These are phyloP conservation scores for Ustulina deusta DNA, from an alignment of 2,329 filamentous ascomycete species.

Conservation along the genomic window DNA sequence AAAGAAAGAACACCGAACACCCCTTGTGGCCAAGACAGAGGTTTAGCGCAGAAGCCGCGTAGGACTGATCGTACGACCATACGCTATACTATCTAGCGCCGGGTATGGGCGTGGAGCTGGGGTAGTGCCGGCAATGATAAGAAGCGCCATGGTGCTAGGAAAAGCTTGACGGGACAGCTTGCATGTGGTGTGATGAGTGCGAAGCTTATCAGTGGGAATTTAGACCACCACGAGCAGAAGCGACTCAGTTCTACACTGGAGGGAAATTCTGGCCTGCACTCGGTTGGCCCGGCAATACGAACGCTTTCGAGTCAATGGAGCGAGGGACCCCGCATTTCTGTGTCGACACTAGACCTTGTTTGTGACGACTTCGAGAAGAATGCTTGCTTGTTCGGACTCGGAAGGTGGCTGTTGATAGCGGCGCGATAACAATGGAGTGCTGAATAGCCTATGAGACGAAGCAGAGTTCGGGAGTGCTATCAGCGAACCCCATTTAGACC, in stretches of 20 bases:
- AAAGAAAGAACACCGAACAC: background rate
- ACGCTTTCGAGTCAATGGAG: conserved; percentile 14
- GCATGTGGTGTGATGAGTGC: background rate
- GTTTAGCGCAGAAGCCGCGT: background rate
- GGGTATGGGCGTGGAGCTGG: background rate
- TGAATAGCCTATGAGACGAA: conserved; percentile 26
- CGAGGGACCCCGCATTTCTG: conserved; percentile 32
- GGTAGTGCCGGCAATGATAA: conserved; percentile 10
- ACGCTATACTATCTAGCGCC: background rate
- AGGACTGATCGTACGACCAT: background rate
- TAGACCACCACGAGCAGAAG: background rate
- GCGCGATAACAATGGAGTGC: conserved; percentile 18
- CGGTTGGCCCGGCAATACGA: background rate
- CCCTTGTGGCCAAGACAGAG: too few species aligned
- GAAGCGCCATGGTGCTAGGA: background rate
- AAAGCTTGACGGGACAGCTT: conserved; percentile 14
- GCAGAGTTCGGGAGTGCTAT: conserved; percentile 24
- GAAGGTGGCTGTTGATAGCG: conserved; percentile 37
- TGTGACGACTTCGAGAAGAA: conserved; percentile 6
- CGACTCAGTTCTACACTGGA: background rate
- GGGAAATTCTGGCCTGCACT: background rate
- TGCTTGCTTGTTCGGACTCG: conserved; percentile 37
- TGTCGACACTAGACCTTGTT: conserved; percentile 20
- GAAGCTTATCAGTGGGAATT: background rate
- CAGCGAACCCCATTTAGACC: conserved; percentile 19